Conservation (phyloP, 257 asterid species). For the Pogostemon cablin region DNA sequence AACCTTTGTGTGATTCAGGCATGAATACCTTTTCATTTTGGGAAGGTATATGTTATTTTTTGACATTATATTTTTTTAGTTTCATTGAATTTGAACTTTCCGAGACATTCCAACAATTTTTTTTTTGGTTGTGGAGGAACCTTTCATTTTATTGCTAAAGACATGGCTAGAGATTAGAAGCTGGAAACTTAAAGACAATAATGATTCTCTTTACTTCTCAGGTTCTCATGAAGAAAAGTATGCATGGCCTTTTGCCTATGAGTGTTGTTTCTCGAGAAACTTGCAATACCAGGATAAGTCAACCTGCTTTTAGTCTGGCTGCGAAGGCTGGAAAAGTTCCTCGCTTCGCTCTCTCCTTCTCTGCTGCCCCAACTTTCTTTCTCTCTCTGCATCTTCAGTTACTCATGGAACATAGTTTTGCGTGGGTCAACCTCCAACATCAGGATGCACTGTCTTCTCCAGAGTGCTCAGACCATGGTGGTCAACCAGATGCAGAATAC, state of each 20-base stretch:
- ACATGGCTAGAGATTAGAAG: constrained; percentile 15
- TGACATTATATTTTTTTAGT: not conserved
- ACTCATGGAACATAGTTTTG: constrained; percentile 45
- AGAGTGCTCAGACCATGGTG: constrained; percentile 42
- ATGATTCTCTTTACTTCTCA: constrained; percentile 34
- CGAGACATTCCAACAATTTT: constrained; percentile 10
- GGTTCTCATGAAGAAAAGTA: constrained; percentile 51
- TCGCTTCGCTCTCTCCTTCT: constrained; percentile 39
- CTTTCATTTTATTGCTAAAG: constrained; percentile 12
- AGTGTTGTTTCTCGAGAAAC: constrained; percentile 55
- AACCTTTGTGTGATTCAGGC: constrained; percentile 2
- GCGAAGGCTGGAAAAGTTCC: constrained; percentile 44
- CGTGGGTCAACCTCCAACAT: constrained; percentile 43
- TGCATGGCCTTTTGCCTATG: constrained; percentile 49
- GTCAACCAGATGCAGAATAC: constrained; percentile 40
- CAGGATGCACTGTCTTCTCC: constrained; percentile 34
- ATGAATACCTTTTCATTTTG: constrained; percentile 1
- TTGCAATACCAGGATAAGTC: constrained; percentile 38
- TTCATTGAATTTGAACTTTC: constrained; percentile 11
- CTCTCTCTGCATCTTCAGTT: constrained; percentile 48
- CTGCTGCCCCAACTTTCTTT: constrained; percentile 48
- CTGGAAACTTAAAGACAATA: constrained; percentile 21
- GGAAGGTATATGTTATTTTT: constrained; percentile 2
- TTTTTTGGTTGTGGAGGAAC: constrained; percentile 10
- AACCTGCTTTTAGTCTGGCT: constrained; percentile 45